A percentile compares a stretch with the other conserved stretches of the same genome.
Evolutionary conservation across 2,329 filamentous ascomycete species (phyloP).

Genomic region (Cytospora mali): DNA sequence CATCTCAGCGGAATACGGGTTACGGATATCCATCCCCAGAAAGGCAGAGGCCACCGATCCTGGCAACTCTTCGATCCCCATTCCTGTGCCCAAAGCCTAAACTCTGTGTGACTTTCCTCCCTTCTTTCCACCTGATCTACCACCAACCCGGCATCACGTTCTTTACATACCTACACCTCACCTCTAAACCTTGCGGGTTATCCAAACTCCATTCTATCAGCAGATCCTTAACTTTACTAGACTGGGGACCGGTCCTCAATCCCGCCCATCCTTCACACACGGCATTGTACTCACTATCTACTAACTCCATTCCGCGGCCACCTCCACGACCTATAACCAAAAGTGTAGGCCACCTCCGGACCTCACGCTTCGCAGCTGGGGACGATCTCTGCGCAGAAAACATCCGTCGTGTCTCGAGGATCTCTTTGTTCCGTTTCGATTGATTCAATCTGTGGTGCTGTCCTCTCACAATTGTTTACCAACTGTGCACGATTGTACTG

Average conservation of each 20-base stretch:
- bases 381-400: slow-evolving; percentile 6
- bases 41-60: slow-evolving; percentile 21
- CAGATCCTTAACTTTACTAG: slow-evolving; percentile 27
- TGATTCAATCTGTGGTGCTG: background rate
- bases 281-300: slow-evolving; percentile 6
- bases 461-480: background rate
- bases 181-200: slow-evolving; percentile 4
- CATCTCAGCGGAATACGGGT: slow-evolving; percentile 19
- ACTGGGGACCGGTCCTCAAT: slow-evolving; percentile 29
- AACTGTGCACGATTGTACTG: slow-evolving; percentile 12
- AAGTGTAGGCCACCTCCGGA: background rate
- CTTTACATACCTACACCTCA: slow-evolving; percentile 14
- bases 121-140: slow-evolving; percentile 19
- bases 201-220: slow-evolving; percentile 23
- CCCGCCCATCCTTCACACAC: slow-evolving; percentile 16
- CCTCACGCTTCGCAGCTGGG: background rate
- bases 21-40: slow-evolving; percentile 5
- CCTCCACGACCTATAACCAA: background rate
- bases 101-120: slow-evolving; percentile 6
- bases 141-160: background rate
- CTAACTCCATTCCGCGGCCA: slow-evolving; percentile 14
- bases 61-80: slow-evolving; percentile 12
- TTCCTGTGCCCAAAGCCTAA: slow-evolving; percentile 11
- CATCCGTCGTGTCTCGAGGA: slow-evolving; percentile 1
- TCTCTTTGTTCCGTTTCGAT: slow-evolving; percentile 2